Evolutionary conservation across 2,329 filamentous ascomycete species (phyloP).

Genomic region (Aspergillus sp.): DNA sequence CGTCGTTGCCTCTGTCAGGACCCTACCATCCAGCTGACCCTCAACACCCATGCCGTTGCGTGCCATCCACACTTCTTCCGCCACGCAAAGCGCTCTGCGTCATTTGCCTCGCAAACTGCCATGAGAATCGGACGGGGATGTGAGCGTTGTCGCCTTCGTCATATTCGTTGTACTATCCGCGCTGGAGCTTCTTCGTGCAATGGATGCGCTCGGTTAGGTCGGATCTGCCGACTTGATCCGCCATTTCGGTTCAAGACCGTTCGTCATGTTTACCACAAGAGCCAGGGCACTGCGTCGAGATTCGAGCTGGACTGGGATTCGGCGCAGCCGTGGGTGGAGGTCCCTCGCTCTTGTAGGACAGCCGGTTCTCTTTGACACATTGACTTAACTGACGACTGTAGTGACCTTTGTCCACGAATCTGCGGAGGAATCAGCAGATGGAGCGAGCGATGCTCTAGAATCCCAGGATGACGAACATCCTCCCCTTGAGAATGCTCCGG

Average conservation of each 20-base stretch:
- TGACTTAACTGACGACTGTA: slow-evolving; percentile 7
- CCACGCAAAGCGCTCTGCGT: slow-evolving; percentile 12
- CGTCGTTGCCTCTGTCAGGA: too few species aligned
- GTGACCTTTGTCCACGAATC: slow-evolving; percentile 30
- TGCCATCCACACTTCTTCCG: slow-evolving; percentile 2
- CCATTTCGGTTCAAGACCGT: slow-evolving; percentile 35
- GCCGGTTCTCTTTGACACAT: neutral
- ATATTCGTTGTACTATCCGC: slow-evolving; percentile 33
- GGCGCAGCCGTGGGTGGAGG: slow-evolving; percentile 33
- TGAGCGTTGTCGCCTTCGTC: slow-evolving; percentile 36
- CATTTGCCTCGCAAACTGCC: slow-evolving; percentile 12
- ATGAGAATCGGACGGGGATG: slow-evolving; percentile 37
- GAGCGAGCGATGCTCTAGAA: slow-evolving; percentile 1
- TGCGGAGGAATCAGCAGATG: slow-evolving; percentile 15
- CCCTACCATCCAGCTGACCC: neutral
- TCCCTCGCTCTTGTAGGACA: slow-evolving; percentile 24
- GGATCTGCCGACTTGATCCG: slow-evolving; percentile 32
- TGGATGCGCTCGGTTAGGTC: slow-evolving; percentile 28
- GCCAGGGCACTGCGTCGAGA: slow-evolving; percentile 23
- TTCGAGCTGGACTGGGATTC: slow-evolving; percentile 33
- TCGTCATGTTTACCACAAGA: slow-evolving; percentile 35
- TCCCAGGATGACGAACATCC: slow-evolving; percentile 1
- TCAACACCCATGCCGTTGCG: slow-evolving; percentile 11
- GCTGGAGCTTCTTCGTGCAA: slow-evolving; percentile 29
- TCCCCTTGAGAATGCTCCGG: neutral